A percentile compares a stretch with the other conserved stretches of the same genome.
phyloP scores from a whole-genome alignment of 108 stramenopile genomes.

The Cylindrotheca closterium region DNA sequence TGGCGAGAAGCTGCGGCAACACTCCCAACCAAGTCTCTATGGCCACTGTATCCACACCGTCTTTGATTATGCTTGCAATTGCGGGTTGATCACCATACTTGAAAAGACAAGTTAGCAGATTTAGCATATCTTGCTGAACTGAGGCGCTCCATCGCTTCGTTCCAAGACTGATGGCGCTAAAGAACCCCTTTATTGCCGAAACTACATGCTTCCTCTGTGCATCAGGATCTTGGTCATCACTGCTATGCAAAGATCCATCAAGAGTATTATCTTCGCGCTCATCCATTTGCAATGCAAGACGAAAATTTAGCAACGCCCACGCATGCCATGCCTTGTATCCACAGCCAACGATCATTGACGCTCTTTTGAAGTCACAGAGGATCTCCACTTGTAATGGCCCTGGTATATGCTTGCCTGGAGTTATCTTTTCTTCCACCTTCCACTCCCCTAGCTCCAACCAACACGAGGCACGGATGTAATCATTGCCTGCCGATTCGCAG shows the following conservation, averaged over 20 bases:
- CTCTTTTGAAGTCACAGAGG: constrained; percentile 73
- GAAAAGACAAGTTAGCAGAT: constrained; percentile 94
- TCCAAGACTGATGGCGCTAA: constrained; percentile 89
- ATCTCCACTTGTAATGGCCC: constrained; percentile 63
- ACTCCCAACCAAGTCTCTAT: constrained; percentile 98
- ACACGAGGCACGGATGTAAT: constrained; percentile 67
- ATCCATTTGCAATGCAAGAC: constrained; percentile 83
- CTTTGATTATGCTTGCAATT: constrained; percentile 68
- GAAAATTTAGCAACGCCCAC: constrained; percentile 98
- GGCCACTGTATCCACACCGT: constrained; percentile 69
- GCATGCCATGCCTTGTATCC: constrained; percentile 96
- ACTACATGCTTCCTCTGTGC: constrained; percentile 60
- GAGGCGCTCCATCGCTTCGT: constrained; percentile 89
- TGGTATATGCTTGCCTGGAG: constrained; percentile 34
- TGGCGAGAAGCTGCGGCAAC: constrained; percentile 97
- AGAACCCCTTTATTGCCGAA: constrained; percentile 92
- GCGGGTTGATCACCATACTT: constrained; percentile 85
- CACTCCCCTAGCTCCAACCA: constrained; percentile 91
- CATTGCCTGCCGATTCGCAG: constrained; percentile 41
- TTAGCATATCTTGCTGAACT: constrained; percentile 97
- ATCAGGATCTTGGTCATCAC: constrained; percentile 10
- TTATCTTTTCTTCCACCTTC: constrained; percentile 51
- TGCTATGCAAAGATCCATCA: neutral
- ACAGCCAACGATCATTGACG: constrained; percentile 58
- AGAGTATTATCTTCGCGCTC: constrained; percentile 43